phyloP scores from a whole-genome alignment of 2,329 filamentous ascomycete species.

The Juglanconis sp. region DNA sequence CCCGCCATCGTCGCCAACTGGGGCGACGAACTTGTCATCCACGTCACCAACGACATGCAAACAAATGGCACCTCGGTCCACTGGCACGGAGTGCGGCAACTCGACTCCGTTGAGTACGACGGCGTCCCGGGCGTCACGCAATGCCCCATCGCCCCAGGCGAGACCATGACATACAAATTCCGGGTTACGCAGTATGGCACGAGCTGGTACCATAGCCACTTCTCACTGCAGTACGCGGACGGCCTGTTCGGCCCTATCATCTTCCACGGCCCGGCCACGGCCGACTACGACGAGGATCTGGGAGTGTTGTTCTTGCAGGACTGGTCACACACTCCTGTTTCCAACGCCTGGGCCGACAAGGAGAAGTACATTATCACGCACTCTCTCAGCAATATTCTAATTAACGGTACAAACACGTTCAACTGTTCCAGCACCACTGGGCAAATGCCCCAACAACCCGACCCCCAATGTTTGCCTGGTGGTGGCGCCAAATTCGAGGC shows the following conservation, averaged over 20 bases:
- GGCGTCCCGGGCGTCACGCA: conserved; percentile 38
- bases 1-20: conserved; percentile 36
- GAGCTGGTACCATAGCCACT: conserved; percentile 35
- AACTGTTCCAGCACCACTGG: conserved; percentile 2
- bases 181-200: conserved; percentile 32
- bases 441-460: too few relatives aligned
- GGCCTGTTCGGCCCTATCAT: conserved; percentile 46
- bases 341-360: conserved; percentile 15
- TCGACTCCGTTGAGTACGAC: conserved; percentile 39
- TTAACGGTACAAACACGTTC: neutral
- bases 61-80: conserved; percentile 39
- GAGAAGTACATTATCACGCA: neutral
- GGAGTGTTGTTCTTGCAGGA: conserved; percentile 46
- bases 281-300: conserved; percentile 47
- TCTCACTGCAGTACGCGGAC: conserved; percentile 32
- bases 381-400: neutral
- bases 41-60: conserved; percentile 58
- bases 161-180: conserved; percentile 31
- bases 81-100: conserved; percentile 46
- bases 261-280: conserved; percentile 41
- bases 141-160: conserved; percentile 36
- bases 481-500: conserved; percentile 25
- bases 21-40: conserved; percentile 47
- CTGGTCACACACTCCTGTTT: conserved; percentile 38
- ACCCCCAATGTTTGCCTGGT: conserved; percentile 16